phyloP scores from a whole-genome alignment of 164 flowering plant genomes.

The Aristolochia californica region DNA sequence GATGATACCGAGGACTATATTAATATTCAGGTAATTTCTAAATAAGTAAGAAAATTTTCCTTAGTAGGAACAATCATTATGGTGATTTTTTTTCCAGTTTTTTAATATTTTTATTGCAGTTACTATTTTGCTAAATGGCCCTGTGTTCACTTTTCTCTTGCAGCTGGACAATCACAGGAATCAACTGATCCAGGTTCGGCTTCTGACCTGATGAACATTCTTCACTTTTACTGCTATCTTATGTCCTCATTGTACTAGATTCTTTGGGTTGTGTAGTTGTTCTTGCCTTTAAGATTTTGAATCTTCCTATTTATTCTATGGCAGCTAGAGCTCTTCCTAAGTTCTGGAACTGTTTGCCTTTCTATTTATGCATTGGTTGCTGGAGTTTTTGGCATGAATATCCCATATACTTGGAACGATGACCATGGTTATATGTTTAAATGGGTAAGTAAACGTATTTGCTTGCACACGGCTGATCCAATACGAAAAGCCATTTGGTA shows the following conservation, averaged over 20 bases:
- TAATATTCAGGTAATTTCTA: conserved; percentile 72
- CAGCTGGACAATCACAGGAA: conserved; percentile 97
- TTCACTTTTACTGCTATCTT: not conserved
- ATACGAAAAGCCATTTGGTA: too few species aligned
- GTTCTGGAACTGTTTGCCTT: conserved; percentile 74
- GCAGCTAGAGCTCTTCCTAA: conserved; percentile 85
- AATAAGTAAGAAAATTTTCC: not conserved
- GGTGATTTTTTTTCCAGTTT: not conserved
- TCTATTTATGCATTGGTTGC: conserved; percentile 75
- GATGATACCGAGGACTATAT: conserved; percentile 98
- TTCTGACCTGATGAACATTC: not conserved
- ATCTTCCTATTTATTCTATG: not conserved
- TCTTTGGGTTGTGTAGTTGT: not conserved
- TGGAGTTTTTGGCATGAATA: conserved; percentile 91
- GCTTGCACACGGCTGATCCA: too few species aligned
- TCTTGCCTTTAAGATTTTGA: not conserved
- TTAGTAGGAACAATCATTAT: not conserved
- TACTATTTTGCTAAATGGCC: not conserved
- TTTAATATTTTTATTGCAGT: not conserved
- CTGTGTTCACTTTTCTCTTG: conserved; percentile 9
- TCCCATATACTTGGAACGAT: conserved; percentile 78
- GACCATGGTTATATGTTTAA: conserved; percentile 64
- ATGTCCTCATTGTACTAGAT: not conserved
- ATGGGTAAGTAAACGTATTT: conserved; percentile 48
- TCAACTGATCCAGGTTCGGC: conserved; percentile 85